Conservation (phyloP, 106 monocot species). For the Phalaenopsis aphrodite region DNA sequence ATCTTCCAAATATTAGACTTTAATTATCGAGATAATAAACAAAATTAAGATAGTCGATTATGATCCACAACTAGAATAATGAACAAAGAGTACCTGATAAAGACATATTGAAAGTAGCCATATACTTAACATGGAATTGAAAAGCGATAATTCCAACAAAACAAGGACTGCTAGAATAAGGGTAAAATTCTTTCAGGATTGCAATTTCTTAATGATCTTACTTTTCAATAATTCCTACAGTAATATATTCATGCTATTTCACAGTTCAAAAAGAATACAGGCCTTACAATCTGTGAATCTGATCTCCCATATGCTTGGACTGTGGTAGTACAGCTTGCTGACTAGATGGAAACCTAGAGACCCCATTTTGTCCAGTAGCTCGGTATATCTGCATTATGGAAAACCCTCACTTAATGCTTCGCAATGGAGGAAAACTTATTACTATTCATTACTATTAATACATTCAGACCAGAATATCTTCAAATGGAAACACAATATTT, state of each 20-base stretch:
- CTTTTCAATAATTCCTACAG: background rate
- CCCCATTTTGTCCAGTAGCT: constrained; percentile 6
- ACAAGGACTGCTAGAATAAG: background rate
- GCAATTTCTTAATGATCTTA: background rate
- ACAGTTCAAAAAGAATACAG: constrained; percentile 2
- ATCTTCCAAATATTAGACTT: too few relatives aligned
- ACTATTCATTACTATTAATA: background rate
- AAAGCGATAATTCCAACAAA: background rate
- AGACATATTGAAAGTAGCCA: background rate
- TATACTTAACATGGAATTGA: background rate
- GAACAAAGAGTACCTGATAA: too few relatives aligned
- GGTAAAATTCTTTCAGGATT: background rate
- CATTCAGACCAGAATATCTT: background rate
- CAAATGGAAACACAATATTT: background rate
- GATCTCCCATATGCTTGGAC: constrained; percentile 13
- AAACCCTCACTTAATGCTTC: background rate
- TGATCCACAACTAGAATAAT: too few relatives aligned
- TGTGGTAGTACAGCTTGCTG: constrained; percentile 15
- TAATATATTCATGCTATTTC: constrained; percentile 2
- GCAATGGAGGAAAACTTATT: background rate
- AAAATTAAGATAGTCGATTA: too few relatives aligned
- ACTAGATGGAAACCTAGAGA: constrained; percentile 12
- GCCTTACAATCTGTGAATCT: constrained; percentile 38
- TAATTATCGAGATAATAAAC: too few relatives aligned
- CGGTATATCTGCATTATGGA: constrained; percentile 14